These are phyloP conservation scores for Bauhinia variegata DNA, from an alignment of 306 rosid genomes.

Conservation along the genomic window DNA sequence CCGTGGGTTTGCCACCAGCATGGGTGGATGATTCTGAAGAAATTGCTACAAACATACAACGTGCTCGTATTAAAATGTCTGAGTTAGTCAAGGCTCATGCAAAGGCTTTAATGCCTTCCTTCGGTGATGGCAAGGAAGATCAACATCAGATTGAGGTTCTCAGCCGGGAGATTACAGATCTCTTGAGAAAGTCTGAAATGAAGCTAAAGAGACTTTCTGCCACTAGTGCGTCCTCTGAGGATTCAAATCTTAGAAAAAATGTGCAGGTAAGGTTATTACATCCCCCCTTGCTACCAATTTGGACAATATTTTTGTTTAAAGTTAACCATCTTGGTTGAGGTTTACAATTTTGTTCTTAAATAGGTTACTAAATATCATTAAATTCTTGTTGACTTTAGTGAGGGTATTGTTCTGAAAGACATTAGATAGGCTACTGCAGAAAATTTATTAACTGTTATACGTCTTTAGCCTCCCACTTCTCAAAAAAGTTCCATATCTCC, in stretches of 20 bases:
- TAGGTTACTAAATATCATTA: neutral
- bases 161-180: slow-evolving; percentile 64
- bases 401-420: neutral
- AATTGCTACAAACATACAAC: slow-evolving; percentile 59
- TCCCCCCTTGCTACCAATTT: neutral
- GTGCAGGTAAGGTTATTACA: slow-evolving; percentile 57
- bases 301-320: slow-evolving; percentile 5
- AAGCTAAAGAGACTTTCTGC: slow-evolving; percentile 60
- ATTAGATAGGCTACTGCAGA: neutral
- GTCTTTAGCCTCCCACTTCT: neutral
- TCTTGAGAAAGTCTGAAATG: slow-evolving; percentile 69
- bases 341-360: slow-evolving; percentile 11
- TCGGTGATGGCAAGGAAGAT: slow-evolving; percentile 74
- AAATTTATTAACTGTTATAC: neutral
- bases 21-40: slow-evolving; percentile 91
- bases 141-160: slow-evolving; percentile 66
- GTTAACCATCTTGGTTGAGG: neutral
- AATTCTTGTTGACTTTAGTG: neutral
- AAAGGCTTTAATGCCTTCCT: slow-evolving; percentile 76
- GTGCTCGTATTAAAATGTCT: slow-evolving; percentile 58
- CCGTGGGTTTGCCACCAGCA: slow-evolving; percentile 73
- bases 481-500: neutral
- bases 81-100: slow-evolving; percentile 73
- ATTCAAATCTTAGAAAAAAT: slow-evolving; percentile 67
- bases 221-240: slow-evolving; percentile 65